phyloP scores from a whole-genome alignment of 192 early-diverging fungal species.

The Backusella circina region DNA sequence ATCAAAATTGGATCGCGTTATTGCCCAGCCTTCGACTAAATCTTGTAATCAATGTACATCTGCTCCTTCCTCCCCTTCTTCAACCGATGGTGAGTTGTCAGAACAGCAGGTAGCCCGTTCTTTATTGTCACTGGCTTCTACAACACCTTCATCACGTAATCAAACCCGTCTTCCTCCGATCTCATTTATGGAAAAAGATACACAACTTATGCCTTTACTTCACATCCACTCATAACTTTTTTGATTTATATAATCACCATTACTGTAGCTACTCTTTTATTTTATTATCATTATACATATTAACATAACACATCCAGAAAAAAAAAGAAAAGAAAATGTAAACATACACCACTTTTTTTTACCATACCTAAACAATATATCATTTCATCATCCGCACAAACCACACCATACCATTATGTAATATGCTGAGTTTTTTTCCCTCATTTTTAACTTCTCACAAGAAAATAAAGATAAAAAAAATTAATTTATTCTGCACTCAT shows the following conservation, averaged over 20 bases:
- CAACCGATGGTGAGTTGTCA: not conserved
- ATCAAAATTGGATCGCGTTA: conserved; percentile 36
- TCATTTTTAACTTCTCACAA: not conserved
- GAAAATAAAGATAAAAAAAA: conserved; percentile 1
- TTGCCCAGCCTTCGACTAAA: not conserved
- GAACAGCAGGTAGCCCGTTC: conserved; percentile 20
- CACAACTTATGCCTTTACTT: conserved; percentile 1
- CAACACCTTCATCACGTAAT: not conserved
- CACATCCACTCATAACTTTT: not conserved
- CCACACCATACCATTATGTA: not conserved
- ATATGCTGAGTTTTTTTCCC: not conserved
- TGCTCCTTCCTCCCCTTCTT: not conserved
- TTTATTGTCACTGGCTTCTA: conserved; percentile 11
- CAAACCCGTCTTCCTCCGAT: conserved; percentile 11
- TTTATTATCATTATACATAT: not conserved
- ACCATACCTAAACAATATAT: not conserved
- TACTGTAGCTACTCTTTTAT: not conserved
- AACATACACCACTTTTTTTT: not conserved
- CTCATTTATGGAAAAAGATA: conserved; percentile 1
- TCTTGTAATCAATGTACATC: conserved; percentile 1
- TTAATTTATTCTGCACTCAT: not conserved
- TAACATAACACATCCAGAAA: not conserved
- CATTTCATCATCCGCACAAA: conserved; percentile 2
- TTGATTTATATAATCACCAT: not conserved
- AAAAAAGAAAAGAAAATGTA: not conserved